Evolutionary conservation across 139 green algal genomes (phyloP).

Genomic region (Micromonas pusilla): DNA sequence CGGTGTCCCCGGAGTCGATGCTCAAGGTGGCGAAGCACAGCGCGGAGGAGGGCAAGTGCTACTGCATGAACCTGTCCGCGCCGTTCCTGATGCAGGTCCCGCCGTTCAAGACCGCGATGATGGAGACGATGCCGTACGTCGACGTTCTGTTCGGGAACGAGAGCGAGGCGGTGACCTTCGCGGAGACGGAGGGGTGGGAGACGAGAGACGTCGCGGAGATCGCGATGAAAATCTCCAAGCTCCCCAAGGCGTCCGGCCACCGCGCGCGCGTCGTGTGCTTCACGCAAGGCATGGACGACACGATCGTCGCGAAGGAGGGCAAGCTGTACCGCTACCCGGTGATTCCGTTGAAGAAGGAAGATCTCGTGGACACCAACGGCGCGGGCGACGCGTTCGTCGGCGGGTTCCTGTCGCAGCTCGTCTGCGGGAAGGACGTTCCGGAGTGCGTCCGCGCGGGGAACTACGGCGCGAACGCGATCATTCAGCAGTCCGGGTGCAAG

Average conservation of each 20-base stretch:
- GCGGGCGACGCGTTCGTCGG: slow-evolving; percentile 77
- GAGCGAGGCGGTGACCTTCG: slow-evolving; percentile 86
- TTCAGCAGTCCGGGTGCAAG: slow-evolving; percentile 79
- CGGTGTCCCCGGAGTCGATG: slow-evolving; percentile 82
- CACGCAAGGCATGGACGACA: slow-evolving; percentile 80
- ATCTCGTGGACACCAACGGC: slow-evolving; percentile 97
- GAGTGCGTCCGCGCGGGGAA: slow-evolving; percentile 81
- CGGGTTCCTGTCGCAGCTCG: slow-evolving; percentile 93
- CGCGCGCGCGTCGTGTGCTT: slow-evolving; percentile 73
- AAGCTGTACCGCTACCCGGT: slow-evolving; percentile 58
- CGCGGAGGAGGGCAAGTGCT: slow-evolving; percentile 77
- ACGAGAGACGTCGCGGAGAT: slow-evolving; percentile 60
- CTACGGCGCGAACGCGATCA: slow-evolving; percentile 87
- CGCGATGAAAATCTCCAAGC: slow-evolving; percentile 40
- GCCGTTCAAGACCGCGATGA: slow-evolving; percentile 37
- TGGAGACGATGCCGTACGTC: slow-evolving; percentile 75
- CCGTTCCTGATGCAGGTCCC: slow-evolving; percentile 88
- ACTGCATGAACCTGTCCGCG: slow-evolving; percentile 86
- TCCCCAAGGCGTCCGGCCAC: slow-evolving; percentile 1
- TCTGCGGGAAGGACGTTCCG: slow-evolving; percentile 64
- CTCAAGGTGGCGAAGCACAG: slow-evolving; percentile 71
- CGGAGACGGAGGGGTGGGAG: slow-evolving; percentile 82
- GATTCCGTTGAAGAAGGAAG: slow-evolving; percentile 61
- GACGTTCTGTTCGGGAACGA: slow-evolving; percentile 98
- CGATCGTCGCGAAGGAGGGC: slow-evolving; percentile 72